Evolutionary conservation across 345 rosid species (phyloP), one percentile per base, ranked within the genome.

Genomic region (Bretschneidera sinensis): DNA sequence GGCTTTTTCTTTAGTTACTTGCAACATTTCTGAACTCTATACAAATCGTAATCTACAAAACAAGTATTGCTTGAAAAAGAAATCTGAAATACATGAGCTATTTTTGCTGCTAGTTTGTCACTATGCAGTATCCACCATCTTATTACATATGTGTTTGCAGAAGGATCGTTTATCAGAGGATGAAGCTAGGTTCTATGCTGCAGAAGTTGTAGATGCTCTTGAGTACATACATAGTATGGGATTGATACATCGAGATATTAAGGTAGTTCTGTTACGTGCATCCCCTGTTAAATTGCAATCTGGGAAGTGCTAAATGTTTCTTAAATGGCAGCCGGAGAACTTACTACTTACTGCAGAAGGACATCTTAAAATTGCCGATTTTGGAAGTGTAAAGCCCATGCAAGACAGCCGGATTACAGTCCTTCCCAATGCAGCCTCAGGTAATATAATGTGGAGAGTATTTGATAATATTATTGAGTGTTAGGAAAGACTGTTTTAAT

Each of bases 371-470:
- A 77, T 95, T 74, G 99, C 97, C 23, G 99, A 91, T 79, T 91
- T 94, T 78, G 99, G 97, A 51, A 95, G 99, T 63, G 95, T 95
- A 51, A 91, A 88, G 92, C 91, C 97, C 43, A 91, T 86, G 96
- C 96, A 90, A 70, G 96, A 82, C 61, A 91, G 96, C 71, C 84
- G 76, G 54, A 81, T 95, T 58, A 95, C 92, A 15, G 85, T 95
- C 19, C 97, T 91, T 69, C 97, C 96, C 35, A 88, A 86, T 75
- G 97, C 99, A 23, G 74, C 95, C 52, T 95, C 97, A 16, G 99
- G 99, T 88, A 77, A 60, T 57, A 57, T 43, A 23, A 24, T 48
- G 18, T 17, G 24, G 34, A 28, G 35, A 47, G 5, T 58, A 48
- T 15, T 14, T 50, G 45, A 48, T 31, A 19, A 60, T 61, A 25